phyloP scores from a whole-genome alignment of 495 filamentous ascomycete genomes.

The Podospora comata region DNA sequence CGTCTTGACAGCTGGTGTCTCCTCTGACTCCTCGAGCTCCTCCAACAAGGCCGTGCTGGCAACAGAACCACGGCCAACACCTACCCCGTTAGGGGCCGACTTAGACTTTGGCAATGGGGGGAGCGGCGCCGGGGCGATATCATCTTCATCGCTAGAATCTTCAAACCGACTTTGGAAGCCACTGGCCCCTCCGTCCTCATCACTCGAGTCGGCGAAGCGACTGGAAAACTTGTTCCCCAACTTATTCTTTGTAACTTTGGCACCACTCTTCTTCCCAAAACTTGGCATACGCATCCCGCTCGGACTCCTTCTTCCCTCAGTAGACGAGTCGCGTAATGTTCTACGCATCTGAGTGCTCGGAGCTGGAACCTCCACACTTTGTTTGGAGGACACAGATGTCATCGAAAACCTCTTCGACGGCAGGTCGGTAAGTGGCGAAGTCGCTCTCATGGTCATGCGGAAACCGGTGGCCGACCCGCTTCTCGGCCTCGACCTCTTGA shows the following conservation, averaged over 20 bases:
- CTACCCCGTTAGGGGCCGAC: background rate
- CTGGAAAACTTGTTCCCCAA: conserved; percentile 31
- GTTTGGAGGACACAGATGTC: conserved; percentile 35
- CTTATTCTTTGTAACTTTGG: conserved; percentile 13
- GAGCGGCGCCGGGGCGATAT: conserved; percentile 24
- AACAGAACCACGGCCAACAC: conserved; percentile 14
- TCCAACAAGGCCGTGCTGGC: conserved; percentile 33
- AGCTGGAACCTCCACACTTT: conserved; percentile 17
- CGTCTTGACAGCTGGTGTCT: conserved; percentile 23
- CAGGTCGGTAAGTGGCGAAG: conserved; percentile 26
- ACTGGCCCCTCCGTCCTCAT: conserved; percentile 59
- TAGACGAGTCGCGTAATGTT: conserved; percentile 28
- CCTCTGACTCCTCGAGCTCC: conserved; percentile 41
- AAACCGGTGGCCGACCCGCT: conserved; percentile 31
- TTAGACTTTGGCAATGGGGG: conserved; percentile 12
- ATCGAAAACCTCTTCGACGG: conserved; percentile 41
- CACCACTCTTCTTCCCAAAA: conserved; percentile 32
- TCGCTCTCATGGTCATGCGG: conserved; percentile 42
- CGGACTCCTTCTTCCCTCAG: conserved; percentile 22
- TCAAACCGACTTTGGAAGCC: conserved; percentile 68
- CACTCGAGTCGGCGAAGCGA: conserved; percentile 64
- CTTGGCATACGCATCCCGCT: conserved; percentile 33
- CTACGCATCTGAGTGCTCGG: conserved; percentile 30
- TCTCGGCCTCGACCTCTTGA: conserved; percentile 39
- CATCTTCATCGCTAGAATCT: conserved; percentile 78